Conservation (phyloP, 257 asterid species). For the Penstemon eatonii region DNA sequence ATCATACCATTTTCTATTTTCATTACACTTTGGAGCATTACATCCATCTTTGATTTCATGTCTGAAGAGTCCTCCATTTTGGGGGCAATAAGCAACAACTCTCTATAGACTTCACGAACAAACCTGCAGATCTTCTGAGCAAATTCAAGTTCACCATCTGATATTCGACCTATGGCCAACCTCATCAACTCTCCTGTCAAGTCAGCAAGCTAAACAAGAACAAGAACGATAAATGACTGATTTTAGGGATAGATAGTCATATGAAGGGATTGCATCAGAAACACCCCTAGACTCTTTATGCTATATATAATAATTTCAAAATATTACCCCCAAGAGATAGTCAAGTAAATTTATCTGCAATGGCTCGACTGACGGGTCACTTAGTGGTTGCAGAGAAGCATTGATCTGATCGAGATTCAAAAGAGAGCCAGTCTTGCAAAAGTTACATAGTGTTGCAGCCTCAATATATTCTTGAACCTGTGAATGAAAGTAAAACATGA, state of each 20-base stretch:
- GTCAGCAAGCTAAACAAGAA: constrained; percentile 75
- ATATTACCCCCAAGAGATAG: constrained; percentile 82
- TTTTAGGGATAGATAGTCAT: constrained; percentile 3
- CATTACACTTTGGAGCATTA: constrained; percentile 93
- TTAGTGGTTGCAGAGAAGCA: constrained; percentile 56
- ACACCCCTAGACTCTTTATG: too few relatives aligned
- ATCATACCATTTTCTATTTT: constrained; percentile 83
- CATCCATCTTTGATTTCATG: constrained; percentile 88
- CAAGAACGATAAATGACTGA: constrained; percentile 1
- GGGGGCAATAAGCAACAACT: constrained; percentile 71
- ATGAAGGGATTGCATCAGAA: constrained; percentile 8
- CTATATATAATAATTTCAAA: constrained; percentile 17
- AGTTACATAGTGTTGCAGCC: constrained; percentile 85
- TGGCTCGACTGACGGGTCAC: constrained; percentile 82
- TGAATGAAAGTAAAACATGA: constrained; percentile 25
- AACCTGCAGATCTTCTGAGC: constrained; percentile 81
- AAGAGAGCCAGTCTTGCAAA: constrained; percentile 80
- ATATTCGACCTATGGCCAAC: constrained; percentile 91
- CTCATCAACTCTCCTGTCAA: constrained; percentile 98
- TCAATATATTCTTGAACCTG: constrained; percentile 95
- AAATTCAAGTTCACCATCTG: constrained; percentile 86
- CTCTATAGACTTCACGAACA: constrained; percentile 82
- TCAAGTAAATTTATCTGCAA: constrained; percentile 80
- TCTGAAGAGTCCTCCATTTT: constrained; percentile 74
- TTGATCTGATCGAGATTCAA: constrained; percentile 78